Percentiles rank a stretch among this genome's conserved stretches.
These are phyloP conservation scores for Pseudogymnoascus sp. DNA, from an alignment of 2,329 filamentous ascomycete genomes.

Conservation along the genomic window DNA sequence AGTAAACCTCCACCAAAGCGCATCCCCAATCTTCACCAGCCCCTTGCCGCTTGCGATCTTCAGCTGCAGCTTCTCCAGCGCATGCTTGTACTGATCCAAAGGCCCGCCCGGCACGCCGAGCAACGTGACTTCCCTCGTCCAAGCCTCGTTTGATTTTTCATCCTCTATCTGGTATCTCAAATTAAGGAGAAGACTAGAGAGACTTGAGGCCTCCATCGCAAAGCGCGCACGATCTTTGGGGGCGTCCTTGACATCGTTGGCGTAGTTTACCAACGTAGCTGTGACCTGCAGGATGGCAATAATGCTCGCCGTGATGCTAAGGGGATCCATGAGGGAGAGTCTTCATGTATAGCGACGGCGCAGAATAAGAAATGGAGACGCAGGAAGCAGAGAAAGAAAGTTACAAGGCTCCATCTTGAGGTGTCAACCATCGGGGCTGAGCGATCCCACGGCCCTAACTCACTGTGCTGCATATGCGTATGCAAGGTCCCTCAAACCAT, in stretches of 20 bases:
- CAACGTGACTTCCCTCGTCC: neutral
- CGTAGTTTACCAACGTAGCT: neutral
- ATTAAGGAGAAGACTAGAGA: neutral
- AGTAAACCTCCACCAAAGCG: neutral
- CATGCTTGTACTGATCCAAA: neutral
- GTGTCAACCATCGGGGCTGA: neutral
- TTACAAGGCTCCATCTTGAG: neutral
- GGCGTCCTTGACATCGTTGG: conserved; percentile 7
- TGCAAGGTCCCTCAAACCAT: neutral
- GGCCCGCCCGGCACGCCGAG: neutral
- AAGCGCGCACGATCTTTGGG: conserved; percentile 4
- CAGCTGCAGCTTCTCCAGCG: neutral
- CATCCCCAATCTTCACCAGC: neutral
- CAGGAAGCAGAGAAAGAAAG: neutral
- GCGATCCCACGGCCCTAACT: neutral
- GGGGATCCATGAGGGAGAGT: neutral
- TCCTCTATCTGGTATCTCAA: neutral
- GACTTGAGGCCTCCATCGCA: neutral
- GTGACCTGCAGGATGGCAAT: conserved; percentile 9
- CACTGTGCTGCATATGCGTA: neutral
- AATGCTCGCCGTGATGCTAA: neutral
- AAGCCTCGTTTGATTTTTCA: neutral
- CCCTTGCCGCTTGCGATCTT: neutral
- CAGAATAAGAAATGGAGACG: neutral
- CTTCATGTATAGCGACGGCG: neutral